These are phyloP conservation scores for Colletotrichum sp. DNA, from an alignment of 2,329 filamentous ascomycete species.

Conservation along the genomic window DNA sequence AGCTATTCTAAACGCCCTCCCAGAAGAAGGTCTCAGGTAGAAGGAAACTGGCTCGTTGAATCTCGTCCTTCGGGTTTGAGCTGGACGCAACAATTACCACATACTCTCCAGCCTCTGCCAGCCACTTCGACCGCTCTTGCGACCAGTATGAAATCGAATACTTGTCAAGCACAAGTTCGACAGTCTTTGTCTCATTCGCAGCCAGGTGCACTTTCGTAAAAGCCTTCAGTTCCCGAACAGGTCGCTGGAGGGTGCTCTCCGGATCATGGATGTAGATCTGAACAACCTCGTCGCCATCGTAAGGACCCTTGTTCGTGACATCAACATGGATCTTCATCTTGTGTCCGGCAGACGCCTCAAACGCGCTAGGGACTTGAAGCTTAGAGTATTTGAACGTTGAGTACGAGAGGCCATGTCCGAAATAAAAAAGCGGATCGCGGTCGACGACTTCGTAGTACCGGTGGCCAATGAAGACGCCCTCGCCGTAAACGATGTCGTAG, in stretches of 20 bases:
- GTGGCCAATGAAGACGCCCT: constrained; percentile 84
- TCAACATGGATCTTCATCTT: constrained; percentile 38
- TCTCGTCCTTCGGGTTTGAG: constrained; percentile 14
- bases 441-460: constrained; percentile 78
- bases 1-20: constrained; percentile 5
- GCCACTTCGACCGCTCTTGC: constrained; percentile 69
- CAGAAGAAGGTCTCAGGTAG: constrained; percentile 14
- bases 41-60: neutral
- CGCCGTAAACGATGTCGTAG: constrained; percentile 75
- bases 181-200: constrained; percentile 60
- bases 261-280: constrained; percentile 61
- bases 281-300: constrained; percentile 40
- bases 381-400: constrained; percentile 68
- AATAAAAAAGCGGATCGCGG: constrained; percentile 72
- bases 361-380: constrained; percentile 47
- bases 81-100: constrained; percentile 55
- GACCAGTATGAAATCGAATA: constrained; percentile 65
- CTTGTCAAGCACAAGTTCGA: constrained; percentile 50
- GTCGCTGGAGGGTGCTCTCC: constrained; percentile 48
- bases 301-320: constrained; percentile 10
- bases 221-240: constrained; percentile 68
- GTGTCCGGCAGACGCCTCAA: constrained; percentile 36
- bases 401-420: constrained; percentile 82
- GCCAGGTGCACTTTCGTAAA: constrained; percentile 69
- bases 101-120: constrained; percentile 69